Base-by-base conservation (phyloP, 2,329 filamentous ascomycete species). In the Tolypocladium sp. region DNA sequence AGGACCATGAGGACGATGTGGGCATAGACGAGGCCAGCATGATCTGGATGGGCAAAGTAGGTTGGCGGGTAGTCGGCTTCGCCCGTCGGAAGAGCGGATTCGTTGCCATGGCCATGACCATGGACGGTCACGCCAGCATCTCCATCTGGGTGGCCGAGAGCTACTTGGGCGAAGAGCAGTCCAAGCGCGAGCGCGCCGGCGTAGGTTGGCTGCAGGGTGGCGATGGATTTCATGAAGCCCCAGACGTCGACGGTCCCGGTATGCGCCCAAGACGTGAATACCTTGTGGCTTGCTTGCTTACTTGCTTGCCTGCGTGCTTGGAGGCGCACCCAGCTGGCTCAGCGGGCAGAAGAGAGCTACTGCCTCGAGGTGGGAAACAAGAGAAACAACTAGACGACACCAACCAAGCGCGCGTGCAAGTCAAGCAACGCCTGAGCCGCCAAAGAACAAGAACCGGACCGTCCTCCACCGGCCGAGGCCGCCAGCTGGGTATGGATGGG, bases 1-100 rank as follows among this genome's bases (percentile, higher is more conserved):
- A 89, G 59, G 2, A 85, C 74, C 86, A 92, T 91, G 53, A 90
- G 75, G 6, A 73, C 76, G 59, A 92, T 87, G 68, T 94, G 91
- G 59, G 82, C 82, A 66, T 89, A 80, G 65, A 94, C 86, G 63
- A 82, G 73, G 17, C 75, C 73, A 9, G 70, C 73, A 67, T 85
- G 76, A 33, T 84, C 78, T 0, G 77, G 67, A 59, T 84, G 76
- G 30, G 79, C 71, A 73, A 87, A 88, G 70, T 89, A 89, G 60
- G 77, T 85, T n/a, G 75, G 73, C 10, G 76, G 70, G 54, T 76
- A 76, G 52, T 72, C 63, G 57, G 64, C 65, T 41, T 67, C 63
- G 25, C 68, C 66, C 22, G 46, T 59, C n/a, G 58, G 56, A 40
- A 57, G 46, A 33, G 58, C 60, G 22, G 61, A 54, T 37, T 62